Evolutionary conservation across 768 basidiomycete genomes (phyloP), one percentile per base, ranked within the genome.

Genomic region (Pulveroboletus ravenelii): DNA sequence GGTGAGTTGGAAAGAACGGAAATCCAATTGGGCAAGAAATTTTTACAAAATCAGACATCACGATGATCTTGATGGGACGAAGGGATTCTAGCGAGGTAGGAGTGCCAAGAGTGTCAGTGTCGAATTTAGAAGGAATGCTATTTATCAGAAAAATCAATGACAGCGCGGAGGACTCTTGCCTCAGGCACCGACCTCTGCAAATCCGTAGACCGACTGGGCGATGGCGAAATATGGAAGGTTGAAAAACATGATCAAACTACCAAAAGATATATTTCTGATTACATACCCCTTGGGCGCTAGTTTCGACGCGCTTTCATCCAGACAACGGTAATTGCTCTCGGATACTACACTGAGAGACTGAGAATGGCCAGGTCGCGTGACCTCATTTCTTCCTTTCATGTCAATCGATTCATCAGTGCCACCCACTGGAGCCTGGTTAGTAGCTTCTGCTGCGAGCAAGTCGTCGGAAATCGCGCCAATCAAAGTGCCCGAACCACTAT

Each of bases 11-110:
- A 30, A 31, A 32, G 7, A 7, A 7, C 2, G 23, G 6, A 41
- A 5, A 12, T 27, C 25, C 25, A 12, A 7, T 32, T 6, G n/a
- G 10, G 27, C 18, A 23, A 12, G 29, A 39, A 39, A 6, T 25
- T 45, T 58, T 17, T 41, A 68, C 68, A 51, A 62, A 68, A 53
- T 68, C 66, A 41, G 68, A 68, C 38, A 68, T 48, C 17, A 70
- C 60, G 5, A 70, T 64, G 25, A 68, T 59, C 58, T 69, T 68
- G 13, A 68, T 47, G 31, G 55, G 45, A 3, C 66, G 67, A 14
- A 43, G 45, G 38, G 57, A 55, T 38, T 56, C 46, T 10, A 29
- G 41, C 9, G 58, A 61, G 15, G 31, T 3, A 2, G 40, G 9
- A 20, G 18, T 10, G 3, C 14, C 8, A 12, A 15, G 18, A 23